phyloP scores from a whole-genome alignment of 2,329 filamentous ascomycete genomes.

The Phyllosticta paracitricarpa region DNA sequence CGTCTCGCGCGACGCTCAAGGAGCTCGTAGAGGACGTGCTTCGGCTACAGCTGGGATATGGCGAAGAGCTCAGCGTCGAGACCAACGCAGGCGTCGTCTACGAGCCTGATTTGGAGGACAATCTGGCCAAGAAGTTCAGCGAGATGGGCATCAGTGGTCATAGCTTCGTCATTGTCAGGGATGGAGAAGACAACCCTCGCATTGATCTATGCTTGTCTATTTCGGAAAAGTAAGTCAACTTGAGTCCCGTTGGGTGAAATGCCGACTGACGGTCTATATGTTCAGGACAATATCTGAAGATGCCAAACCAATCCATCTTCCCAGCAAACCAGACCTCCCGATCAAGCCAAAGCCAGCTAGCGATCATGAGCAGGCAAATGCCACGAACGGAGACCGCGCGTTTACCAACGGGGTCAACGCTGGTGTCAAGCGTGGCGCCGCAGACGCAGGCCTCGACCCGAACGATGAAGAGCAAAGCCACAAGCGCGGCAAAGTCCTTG shows the following conservation, averaged over 20 bases:
- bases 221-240: constrained; percentile 47
- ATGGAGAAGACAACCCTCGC: constrained; percentile 65
- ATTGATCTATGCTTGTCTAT: constrained; percentile 72
- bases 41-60: constrained; percentile 61
- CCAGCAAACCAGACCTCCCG: constrained; percentile 37
- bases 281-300: constrained; percentile 21
- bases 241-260: constrained; percentile 7
- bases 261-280: neutral
- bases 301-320: constrained; percentile 47
- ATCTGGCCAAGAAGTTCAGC: constrained; percentile 66
- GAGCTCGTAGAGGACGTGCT: constrained; percentile 71
- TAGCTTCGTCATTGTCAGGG: constrained; percentile 74
- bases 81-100: constrained; percentile 72
- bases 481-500: constrained; percentile 32
- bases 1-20: constrained; percentile 61
- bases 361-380: constrained; percentile 1
- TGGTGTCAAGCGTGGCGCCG: constrained; percentile 37
- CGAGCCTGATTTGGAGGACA: constrained; percentile 80
- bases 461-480: constrained; percentile 24
- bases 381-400: constrained; percentile 21
- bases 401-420: constrained; percentile 21
- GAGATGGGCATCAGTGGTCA: constrained; percentile 67
- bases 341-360: constrained; percentile 32
- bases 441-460: constrained; percentile 30
- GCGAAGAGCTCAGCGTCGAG: constrained; percentile 69